A percentile compares a stretch with the other conserved stretches of the same genome.
Conservation (phyloP, 2,329 filamentous ascomycete genomes). For the Proliferodiscus dingleyae region DNA sequence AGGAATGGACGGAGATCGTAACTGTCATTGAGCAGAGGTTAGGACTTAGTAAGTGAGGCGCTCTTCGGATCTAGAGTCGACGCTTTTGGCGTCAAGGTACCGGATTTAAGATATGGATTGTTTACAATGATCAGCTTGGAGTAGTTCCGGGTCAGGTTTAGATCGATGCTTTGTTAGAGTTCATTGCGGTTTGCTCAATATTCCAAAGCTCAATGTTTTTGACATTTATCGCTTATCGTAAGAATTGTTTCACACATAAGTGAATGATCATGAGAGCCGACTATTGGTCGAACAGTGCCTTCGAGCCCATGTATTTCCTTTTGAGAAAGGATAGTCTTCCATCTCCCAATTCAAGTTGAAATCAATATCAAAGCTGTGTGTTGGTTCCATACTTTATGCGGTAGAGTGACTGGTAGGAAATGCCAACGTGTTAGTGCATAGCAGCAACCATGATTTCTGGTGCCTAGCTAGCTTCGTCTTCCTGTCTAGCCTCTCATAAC, state of each 20-base stretch:
- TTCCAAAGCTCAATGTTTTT: background rate
- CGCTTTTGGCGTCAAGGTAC: background rate
- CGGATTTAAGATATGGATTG: background rate
- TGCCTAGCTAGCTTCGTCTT: too few species aligned
- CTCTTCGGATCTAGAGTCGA: background rate
- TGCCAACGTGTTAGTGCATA: too few species aligned
- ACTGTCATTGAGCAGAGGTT: slow-evolving; percentile 50
- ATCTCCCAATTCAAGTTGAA: too few species aligned
- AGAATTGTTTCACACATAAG: background rate
- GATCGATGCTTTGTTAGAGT: background rate
- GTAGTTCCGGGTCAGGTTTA: background rate
- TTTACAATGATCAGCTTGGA: background rate
- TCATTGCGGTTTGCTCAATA: background rate
- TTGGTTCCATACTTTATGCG: too few species aligned
- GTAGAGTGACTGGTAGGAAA: too few species aligned
- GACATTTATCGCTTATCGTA: background rate
- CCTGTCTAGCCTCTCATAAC: too few species aligned
- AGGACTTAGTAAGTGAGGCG: slow-evolving; percentile 7
- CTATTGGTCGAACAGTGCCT: too few species aligned
- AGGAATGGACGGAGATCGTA: slow-evolving; percentile 73
- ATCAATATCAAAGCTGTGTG: too few species aligned
- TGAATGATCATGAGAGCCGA: background rate
- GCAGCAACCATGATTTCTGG: too few species aligned
- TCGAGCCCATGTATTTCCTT: too few species aligned
- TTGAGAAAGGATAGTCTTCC: too few species aligned